Evolutionary conservation across 768 basidiomycete species (phyloP).

Genomic region (Lactarius evosmus): DNA sequence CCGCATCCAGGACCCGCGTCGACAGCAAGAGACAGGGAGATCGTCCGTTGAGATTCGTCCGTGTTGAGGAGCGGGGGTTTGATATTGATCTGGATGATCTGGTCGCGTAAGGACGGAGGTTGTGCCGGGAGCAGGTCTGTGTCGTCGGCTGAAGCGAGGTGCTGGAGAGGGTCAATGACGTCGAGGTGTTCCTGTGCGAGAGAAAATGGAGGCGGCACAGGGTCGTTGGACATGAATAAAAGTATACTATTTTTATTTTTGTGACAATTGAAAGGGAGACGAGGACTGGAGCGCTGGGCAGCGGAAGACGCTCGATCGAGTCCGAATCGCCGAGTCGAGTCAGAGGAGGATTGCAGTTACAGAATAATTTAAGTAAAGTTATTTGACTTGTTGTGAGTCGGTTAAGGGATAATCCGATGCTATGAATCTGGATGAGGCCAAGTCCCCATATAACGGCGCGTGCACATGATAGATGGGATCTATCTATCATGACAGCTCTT

Average conservation of each 20-base stretch:
- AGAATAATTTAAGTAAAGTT: neutral
- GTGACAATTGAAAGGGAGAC: too few species aligned
- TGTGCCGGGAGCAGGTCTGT: conserved; percentile 50
- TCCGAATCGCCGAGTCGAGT: neutral
- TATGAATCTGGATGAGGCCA: neutral
- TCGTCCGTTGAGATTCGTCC: conserved; percentile 16
- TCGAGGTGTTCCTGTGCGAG: conserved; percentile 58
- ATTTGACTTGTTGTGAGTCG: neutral
- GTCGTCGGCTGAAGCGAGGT: conserved; percentile 44
- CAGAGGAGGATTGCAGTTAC: neutral
- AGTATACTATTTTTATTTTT: neutral
- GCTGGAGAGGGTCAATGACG: conserved; percentile 55
- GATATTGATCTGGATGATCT: conserved; percentile 47
- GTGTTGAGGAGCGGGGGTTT: conserved; percentile 18
- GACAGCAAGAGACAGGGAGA: conserved; percentile 54
- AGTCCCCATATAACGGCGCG: neutral
- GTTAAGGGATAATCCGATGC: neutral
- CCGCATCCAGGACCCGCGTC: conserved; percentile 89
- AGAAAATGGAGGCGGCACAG: conserved; percentile 28
- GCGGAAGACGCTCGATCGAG: neutral
- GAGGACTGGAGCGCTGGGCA: neutral
- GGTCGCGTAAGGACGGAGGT: conserved; percentile 46
- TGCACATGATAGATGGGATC: conserved; percentile 2
- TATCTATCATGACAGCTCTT: neutral
- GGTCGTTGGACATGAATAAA: neutral